Percentiles rank a stretch among this genome's conserved stretches.
Evolutionary conservation across 257 asterid genomes (phyloP).

Genomic region (Craterostigma plantagineum): DNA sequence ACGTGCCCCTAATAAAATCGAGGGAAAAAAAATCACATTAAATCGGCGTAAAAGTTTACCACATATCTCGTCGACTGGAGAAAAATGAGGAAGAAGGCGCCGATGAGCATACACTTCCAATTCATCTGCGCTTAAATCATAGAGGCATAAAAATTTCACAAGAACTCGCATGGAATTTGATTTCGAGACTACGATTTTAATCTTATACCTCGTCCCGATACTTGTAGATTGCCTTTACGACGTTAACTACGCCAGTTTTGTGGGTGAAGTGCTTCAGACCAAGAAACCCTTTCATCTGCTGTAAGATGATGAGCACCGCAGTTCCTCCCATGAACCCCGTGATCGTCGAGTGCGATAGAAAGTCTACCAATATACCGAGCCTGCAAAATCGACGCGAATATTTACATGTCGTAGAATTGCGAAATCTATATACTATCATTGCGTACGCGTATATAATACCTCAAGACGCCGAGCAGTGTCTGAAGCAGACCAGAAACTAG

Average conservation of each 20-base stretch:
- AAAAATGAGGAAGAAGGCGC: neutral
- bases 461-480: slow-evolving; percentile 50
- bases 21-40: no score
- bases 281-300: slow-evolving; percentile 39
- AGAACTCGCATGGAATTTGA: neutral
- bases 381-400: slow-evolving; percentile 9
- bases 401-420: no score
- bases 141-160: neutral
- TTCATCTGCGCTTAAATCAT: slow-evolving; percentile 3
- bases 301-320: slow-evolving; percentile 41
- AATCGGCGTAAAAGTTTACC: neutral
- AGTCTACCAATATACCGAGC: slow-evolving; percentile 48
- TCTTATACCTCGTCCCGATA: no score
- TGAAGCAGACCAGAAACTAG: slow-evolving; percentile 72
- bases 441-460: slow-evolving; percentile 28
- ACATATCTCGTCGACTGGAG: slow-evolving; percentile 1
- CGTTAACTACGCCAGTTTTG: slow-evolving; percentile 28
- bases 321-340: slow-evolving; percentile 65
- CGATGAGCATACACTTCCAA: neutral
- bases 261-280: slow-evolving; percentile 44
- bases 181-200: no score
- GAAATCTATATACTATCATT: neutral
- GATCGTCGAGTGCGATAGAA: slow-evolving; percentile 48
- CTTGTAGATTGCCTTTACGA: slow-evolving; percentile 29
- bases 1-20: no score